Conservation (phyloP, 345 rosid species). For the Viola odorata region DNA sequence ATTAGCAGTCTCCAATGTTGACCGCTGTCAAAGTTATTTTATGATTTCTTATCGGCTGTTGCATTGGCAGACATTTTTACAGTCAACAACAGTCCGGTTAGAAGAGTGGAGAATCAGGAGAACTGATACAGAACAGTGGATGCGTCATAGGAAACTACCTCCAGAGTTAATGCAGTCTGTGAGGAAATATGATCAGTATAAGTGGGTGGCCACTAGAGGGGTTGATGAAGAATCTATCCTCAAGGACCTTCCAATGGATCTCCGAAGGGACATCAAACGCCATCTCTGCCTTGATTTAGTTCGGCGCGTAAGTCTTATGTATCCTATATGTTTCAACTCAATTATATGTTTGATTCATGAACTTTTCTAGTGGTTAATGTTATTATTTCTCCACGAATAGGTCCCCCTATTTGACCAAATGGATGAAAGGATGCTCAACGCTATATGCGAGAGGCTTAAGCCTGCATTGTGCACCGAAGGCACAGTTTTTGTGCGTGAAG, state of each 20-base stretch:
- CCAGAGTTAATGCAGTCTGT: conserved; percentile 52
- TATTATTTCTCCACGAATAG: conserved; percentile 23
- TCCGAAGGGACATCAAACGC: conserved; percentile 79
- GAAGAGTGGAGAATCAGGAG: conserved; percentile 94
- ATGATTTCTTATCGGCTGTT: not conserved
- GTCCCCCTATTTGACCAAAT: conserved; percentile 88
- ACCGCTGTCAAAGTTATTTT: too few species aligned
- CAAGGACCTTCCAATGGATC: conserved; percentile 73
- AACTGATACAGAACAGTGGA: conserved; percentile 93
- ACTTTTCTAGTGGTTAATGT: not conserved
- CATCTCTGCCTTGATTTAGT: conserved; percentile 90
- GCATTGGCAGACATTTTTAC: conserved; percentile 64
- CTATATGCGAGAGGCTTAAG: conserved; percentile 81
- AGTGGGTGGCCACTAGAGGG: conserved; percentile 85
- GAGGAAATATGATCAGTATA: conserved; percentile 75
- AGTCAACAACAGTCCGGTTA: conserved; percentile 68
- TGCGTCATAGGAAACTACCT: conserved; percentile 89
- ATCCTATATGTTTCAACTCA: not conserved
- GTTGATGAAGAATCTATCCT: conserved; percentile 81
- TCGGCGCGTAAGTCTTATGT: conserved; percentile 55
- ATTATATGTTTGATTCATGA: not conserved
- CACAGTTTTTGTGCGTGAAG: conserved; percentile 74
- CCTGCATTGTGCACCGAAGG: conserved; percentile 74
- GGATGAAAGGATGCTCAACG: conserved; percentile 92
- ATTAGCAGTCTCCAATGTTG: too few species aligned